Evolutionary conservation across 306 rosid species (phyloP).

Genomic region (Spatholobus suberectus): DNA sequence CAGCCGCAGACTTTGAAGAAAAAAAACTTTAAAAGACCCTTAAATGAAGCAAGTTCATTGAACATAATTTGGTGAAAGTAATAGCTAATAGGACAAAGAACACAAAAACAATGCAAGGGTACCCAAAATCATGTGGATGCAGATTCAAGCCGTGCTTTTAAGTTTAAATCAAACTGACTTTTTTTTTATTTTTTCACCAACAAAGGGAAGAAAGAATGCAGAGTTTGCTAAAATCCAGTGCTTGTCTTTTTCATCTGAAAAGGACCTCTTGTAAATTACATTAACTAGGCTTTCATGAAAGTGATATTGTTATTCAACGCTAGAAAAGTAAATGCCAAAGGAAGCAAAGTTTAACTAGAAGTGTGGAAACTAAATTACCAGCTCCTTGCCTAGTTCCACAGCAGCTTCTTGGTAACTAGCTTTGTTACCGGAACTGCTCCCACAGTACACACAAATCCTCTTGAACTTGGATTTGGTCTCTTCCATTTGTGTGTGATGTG

Average conservation of each 20-base stretch:
- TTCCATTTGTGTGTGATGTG: conserved; percentile 59
- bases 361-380: conserved; percentile 55
- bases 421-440: conserved; percentile 97
- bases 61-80: neutral
- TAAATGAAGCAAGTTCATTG: neutral
- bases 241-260: neutral
- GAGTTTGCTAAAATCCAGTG: neutral
- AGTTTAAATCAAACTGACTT: neutral
- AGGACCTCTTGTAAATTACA: neutral
- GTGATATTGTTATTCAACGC: neutral
- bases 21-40: neutral
- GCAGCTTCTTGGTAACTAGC: conserved; percentile 95
- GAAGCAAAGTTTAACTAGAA: neutral
- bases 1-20: neutral
- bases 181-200: neutral
- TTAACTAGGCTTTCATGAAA: neutral
- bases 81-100: neutral
- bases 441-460: conserved; percentile 96
- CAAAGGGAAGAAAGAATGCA: neutral
- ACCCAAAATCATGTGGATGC: neutral
- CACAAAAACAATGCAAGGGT: neutral
- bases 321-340: too few relatives aligned
- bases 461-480: conserved; percentile 81
- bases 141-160: neutral
- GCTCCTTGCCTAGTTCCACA: conserved; percentile 82